These are phyloP conservation scores for Trichoderma breve DNA, from an alignment of 2,329 filamentous ascomycete genomes.

Conservation along the genomic window DNA sequence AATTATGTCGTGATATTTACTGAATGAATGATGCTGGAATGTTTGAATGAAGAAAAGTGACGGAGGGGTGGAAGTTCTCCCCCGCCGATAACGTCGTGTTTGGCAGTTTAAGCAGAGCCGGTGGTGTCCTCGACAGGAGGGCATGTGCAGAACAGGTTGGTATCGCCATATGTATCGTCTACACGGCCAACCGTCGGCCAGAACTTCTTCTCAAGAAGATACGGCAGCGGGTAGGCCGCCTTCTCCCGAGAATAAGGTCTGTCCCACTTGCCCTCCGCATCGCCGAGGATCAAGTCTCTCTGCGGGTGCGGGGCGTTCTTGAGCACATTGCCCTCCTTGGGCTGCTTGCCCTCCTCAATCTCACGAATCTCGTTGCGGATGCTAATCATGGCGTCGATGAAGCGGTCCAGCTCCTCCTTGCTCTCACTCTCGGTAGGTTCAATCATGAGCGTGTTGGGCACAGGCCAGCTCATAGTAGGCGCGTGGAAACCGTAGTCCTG, in stretches of 20 bases:
- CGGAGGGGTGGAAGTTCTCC: not conserved
- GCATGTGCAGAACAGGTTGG: conserved; percentile 93
- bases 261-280: conserved; percentile 63
- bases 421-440: conserved; percentile 94
- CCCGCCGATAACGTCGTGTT: not conserved
- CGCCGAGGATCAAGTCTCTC: conserved; percentile 68
- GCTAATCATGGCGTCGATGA: conserved; percentile 83
- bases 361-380: conserved; percentile 84
- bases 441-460: conserved; percentile 95
- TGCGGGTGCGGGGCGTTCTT: conserved; percentile 88
- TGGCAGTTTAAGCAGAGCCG: conserved; percentile 9
- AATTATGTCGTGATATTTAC: conserved; percentile 9
- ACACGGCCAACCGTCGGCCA: conserved; percentile 87
- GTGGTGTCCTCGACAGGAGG: conserved; percentile 71
- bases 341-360: conserved; percentile 75
- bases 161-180: conserved; percentile 86
- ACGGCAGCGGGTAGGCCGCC: conserved; percentile 83
- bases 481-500: conserved; percentile 98
- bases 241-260: conserved; percentile 77
- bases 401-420: conserved; percentile 88
- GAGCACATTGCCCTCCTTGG: conserved; percentile 75
- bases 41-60: not conserved
- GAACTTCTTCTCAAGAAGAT: conserved; percentile 92
- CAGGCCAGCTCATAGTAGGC: conserved; percentile 95
- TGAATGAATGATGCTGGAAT: not conserved